phyloP scores from a whole-genome alignment of 2,329 filamentous ascomycete genomes.

The Thelonectria discophora region DNA sequence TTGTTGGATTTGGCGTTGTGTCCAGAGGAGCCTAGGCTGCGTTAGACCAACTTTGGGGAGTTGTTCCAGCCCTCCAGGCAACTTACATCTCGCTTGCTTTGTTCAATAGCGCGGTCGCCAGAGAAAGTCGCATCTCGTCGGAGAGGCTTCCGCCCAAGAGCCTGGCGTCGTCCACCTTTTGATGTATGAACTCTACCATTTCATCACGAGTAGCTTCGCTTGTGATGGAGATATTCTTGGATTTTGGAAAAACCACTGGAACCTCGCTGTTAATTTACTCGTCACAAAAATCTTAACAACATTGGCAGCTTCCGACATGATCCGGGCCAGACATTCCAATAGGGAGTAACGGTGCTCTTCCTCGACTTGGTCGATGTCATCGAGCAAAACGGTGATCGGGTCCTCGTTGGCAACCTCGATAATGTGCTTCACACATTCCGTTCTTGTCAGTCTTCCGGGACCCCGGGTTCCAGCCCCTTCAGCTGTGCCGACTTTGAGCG shows the following conservation, averaged over 20 bases:
- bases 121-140: too few species aligned
- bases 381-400: background rate
- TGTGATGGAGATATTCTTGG: background rate
- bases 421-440: slow-evolving; percentile 1
- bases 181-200: too few species aligned
- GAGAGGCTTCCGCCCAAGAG: too few species aligned
- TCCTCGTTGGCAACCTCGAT: slow-evolving; percentile 3
- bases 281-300: slow-evolving; percentile 1
- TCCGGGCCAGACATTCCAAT: background rate
- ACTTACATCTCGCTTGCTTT: too few species aligned
- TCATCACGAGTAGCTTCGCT: background rate
- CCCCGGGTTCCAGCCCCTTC: background rate
- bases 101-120: too few species aligned
- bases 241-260: background rate
- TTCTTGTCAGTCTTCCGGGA: background rate
- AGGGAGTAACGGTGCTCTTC: background rate
- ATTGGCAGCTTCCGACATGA: background rate
- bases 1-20: too few species aligned
- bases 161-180: too few species aligned
- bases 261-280: background rate
- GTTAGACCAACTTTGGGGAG: too few species aligned
- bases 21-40: too few species aligned
- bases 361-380: background rate
- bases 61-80: too few species aligned
- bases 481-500: background rate